A percentile compares a stretch with the other conserved stretches of the same genome.
Evolutionary conservation across 768 basidiomycete genomes (phyloP).

Genomic region (Tulasnella sp.): DNA sequence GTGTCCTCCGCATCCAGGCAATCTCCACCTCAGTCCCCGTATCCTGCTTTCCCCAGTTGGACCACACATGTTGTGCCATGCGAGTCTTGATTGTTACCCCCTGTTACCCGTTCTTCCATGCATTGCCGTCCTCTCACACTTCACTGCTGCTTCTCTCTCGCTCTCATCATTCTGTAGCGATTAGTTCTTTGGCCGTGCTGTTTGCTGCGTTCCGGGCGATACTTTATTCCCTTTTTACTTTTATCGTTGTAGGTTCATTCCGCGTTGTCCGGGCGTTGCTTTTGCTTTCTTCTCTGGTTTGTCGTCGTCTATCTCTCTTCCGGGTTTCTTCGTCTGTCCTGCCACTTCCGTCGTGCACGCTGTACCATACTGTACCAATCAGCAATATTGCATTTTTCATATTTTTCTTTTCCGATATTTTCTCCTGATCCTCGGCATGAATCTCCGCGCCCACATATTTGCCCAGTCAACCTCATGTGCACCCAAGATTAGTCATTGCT

Average conservation of each 20-base stretch:
- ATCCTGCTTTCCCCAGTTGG: slow-evolving; percentile 10
- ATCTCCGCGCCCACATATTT: not conserved
- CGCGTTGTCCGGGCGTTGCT: slow-evolving; percentile 12
- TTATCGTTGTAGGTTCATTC: slow-evolving; percentile 11
- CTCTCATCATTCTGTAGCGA: slow-evolving; percentile 13
- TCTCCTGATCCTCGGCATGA: not conserved
- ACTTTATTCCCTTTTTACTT: slow-evolving; percentile 19
- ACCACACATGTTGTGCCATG: slow-evolving; percentile 7
- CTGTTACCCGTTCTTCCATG: slow-evolving; percentile 1
- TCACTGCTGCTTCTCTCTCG: slow-evolving; percentile 6
- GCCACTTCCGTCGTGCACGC: not conserved
- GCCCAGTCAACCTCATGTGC: slow-evolving; percentile 14
- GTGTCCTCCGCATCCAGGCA: slow-evolving; percentile 20
- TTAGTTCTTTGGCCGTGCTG: slow-evolving; percentile 6
- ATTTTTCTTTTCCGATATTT: not conserved
- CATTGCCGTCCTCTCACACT: slow-evolving; percentile 11
- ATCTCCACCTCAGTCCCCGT: slow-evolving; percentile 20
- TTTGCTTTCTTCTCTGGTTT: slow-evolving; percentile 6
- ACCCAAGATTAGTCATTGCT: not conserved
- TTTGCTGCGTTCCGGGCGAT: not conserved
- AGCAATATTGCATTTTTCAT: slow-evolving; percentile 5
- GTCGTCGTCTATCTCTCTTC: slow-evolving; percentile 3
- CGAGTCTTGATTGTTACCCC: not conserved
- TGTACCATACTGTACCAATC: slow-evolving; percentile 18
- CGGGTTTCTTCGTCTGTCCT: not conserved